phyloP scores from a whole-genome alignment of 257 asterid species.

The Handroanthus guayacan region DNA sequence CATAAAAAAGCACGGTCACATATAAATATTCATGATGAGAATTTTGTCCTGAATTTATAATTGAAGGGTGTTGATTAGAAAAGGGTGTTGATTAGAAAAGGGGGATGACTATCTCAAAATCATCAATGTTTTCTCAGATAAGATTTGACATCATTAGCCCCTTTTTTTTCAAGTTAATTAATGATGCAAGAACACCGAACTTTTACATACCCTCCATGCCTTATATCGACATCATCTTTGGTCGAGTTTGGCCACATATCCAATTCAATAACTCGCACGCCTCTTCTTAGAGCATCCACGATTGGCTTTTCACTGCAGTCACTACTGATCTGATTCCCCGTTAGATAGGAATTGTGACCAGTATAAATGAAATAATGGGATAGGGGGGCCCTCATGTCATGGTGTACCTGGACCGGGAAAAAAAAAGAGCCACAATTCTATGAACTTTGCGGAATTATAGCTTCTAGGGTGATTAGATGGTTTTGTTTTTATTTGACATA shows the following conservation, averaged over 20 bases:
- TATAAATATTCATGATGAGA: too few relatives aligned
- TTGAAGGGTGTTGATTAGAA: not conserved
- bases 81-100: not conserved
- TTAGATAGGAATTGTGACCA: conserved; percentile 81
- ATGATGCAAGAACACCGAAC: not conserved
- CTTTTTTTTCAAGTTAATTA: not conserved
- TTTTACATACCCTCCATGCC: conserved; percentile 79
- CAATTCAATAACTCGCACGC: conserved; percentile 79
- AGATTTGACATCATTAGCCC: too few relatives aligned
- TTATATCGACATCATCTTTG: conserved; percentile 68
- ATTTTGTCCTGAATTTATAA: too few relatives aligned
- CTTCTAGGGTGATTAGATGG: not conserved
- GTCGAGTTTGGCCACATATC: conserved; percentile 90
- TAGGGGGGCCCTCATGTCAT: conserved; percentile 74
- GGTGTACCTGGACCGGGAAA: conserved; percentile 55
- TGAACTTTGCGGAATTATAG: too few relatives aligned
- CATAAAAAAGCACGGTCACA: too few relatives aligned
- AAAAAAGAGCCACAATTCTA: not conserved
- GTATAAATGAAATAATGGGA: conserved; percentile 77
- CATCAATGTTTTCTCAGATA: too few relatives aligned
- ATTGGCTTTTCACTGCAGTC: conserved; percentile 74
- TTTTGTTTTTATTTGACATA: too few relatives aligned
- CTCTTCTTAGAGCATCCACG: conserved; percentile 65
- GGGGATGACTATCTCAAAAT: too few relatives aligned
- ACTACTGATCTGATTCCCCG: conserved; percentile 80